Conservation (phyloP, 352 stramenopile genomes). For the Plasmopara viticola region DNA sequence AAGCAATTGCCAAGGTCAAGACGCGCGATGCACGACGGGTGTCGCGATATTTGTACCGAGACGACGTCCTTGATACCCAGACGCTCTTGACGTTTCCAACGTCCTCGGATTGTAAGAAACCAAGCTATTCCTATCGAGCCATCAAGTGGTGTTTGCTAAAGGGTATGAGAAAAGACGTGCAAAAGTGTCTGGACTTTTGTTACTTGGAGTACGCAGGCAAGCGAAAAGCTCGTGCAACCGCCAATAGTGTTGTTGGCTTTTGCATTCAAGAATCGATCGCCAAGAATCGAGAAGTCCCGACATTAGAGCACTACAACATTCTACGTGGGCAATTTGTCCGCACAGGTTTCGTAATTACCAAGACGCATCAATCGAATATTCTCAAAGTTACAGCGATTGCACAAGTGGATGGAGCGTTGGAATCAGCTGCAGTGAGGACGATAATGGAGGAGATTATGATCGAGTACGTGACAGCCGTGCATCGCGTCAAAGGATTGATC, state of each 20-base stretch:
- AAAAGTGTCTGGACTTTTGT: conserved; percentile 61
- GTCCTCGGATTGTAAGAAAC: conserved; percentile 34
- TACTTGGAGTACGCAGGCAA: conserved; percentile 75
- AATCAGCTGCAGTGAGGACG: conserved; percentile 14
- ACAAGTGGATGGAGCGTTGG: conserved; percentile 57
- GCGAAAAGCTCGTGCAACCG: conserved; percentile 29
- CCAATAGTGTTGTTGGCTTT: conserved; percentile 60
- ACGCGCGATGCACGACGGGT: conserved; percentile 50
- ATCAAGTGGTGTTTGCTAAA: conserved; percentile 62
- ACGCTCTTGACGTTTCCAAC: conserved; percentile 68
- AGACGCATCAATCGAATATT: conserved; percentile 69
- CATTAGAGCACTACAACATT: conserved; percentile 60
- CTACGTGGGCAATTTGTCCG: conserved; percentile 46
- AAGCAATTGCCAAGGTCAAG: conserved; percentile 44
- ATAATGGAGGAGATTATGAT: conserved; percentile 68
- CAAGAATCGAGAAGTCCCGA: conserved; percentile 53
- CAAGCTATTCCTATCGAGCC: conserved; percentile 60
- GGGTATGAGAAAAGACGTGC: conserved; percentile 18
- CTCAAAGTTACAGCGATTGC: conserved; percentile 65
- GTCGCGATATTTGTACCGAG: conserved; percentile 44
- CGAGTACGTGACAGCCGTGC: conserved; percentile 47
- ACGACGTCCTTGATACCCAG: conserved; percentile 52
- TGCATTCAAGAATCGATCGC: conserved; percentile 72
- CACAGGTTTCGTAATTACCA: conserved; percentile 65
- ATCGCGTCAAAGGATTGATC: conserved; percentile 51